phyloP scores from a whole-genome alignment of 2,329 filamentous ascomycete species.

The Beauveria pseudobassiana region DNA sequence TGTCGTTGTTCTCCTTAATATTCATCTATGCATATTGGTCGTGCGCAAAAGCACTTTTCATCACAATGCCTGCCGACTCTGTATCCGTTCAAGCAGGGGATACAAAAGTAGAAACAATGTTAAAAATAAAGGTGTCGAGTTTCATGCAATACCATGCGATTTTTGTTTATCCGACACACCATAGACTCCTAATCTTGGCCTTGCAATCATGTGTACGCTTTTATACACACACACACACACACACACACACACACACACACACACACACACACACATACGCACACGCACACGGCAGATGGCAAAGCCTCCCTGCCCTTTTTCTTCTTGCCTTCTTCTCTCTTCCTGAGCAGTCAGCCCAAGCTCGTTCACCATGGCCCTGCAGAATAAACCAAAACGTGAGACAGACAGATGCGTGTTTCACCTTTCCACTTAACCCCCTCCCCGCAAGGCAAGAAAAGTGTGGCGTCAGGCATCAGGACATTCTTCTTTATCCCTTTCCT shows the following conservation, averaged over 20 bases:
- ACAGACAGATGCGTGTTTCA: slow-evolving; percentile 3
- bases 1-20: too few relatives aligned
- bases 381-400: background rate
- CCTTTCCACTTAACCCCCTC: background rate
- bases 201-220: background rate
- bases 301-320: background rate
- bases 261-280: too few relatives aligned
- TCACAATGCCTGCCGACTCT: too few relatives aligned
- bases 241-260: too few relatives aligned
- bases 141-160: background rate
- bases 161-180: background rate
- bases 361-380: background rate
- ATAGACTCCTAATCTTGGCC: background rate
- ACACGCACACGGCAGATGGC: background rate
- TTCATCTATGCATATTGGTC: too few relatives aligned
- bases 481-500: background rate
- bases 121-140: too few relatives aligned
- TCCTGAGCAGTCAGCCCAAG: background rate
- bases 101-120: too few relatives aligned
- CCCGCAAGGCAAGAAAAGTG: background rate
- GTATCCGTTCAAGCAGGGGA: too few relatives aligned
- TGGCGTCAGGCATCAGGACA: background rate
- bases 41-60: too few relatives aligned
- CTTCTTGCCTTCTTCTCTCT: background rate
- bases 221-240: too few relatives aligned